These are phyloP conservation scores for Phaeoacremonium minimum DNA, from an alignment of 2,329 filamentous ascomycete genomes.

Conservation along the genomic window DNA sequence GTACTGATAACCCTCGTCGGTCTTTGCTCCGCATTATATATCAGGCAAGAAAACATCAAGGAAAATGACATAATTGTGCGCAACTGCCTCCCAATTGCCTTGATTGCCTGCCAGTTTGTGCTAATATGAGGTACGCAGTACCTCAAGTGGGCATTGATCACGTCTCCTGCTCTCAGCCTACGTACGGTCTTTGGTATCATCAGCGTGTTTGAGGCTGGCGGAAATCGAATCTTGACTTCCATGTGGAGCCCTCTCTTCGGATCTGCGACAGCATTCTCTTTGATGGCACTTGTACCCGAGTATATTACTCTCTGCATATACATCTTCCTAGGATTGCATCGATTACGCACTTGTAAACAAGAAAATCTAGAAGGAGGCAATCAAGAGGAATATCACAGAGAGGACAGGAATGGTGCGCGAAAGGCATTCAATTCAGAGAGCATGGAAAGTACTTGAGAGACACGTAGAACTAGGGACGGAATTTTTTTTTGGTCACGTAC, in stretches of 20 bases:
- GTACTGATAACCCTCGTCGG: neutral
- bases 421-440: too few relatives aligned
- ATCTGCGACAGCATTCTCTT: slow-evolving; percentile 5
- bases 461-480: too few relatives aligned
- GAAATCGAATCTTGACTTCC: slow-evolving; percentile 2
- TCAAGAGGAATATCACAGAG: too few relatives aligned
- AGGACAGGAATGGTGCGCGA: too few relatives aligned
- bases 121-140: too few relatives aligned
- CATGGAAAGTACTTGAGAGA: too few relatives aligned
- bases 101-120: too few relatives aligned
- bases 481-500: too few relatives aligned
- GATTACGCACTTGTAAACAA: neutral
- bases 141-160: slow-evolving; percentile 2
- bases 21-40: neutral
- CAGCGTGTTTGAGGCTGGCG: slow-evolving; percentile 2
- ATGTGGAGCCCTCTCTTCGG: slow-evolving; percentile 8
- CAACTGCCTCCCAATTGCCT: too few relatives aligned
- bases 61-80: neutral
- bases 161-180: slow-evolving; percentile 2
- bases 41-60: neutral
- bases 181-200: slow-evolving; percentile 6
- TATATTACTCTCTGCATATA: slow-evolving; percentile 7
- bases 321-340: slow-evolving; percentile 4
- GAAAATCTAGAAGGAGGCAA: neutral
- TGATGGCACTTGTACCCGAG: slow-evolving; percentile 9